Conservation (phyloP, 495 filamentous ascomycete genomes). For the Neurospora intermedia region DNA sequence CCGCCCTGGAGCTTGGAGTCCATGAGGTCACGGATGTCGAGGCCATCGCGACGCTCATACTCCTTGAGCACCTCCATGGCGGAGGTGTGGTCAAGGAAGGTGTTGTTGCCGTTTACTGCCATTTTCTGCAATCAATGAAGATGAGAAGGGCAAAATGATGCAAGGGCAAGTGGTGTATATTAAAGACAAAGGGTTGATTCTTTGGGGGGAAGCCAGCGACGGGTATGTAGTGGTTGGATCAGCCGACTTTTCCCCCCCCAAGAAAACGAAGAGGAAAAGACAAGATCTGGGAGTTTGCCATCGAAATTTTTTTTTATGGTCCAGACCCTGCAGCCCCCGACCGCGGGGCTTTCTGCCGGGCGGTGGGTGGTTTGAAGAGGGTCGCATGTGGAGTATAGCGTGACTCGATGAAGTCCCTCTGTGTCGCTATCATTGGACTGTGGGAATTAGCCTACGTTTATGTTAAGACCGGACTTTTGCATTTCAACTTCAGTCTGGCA, state of each 20-base stretch:
- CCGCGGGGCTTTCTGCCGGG: slow-evolving; percentile 16
- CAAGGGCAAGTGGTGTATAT: slow-evolving; percentile 1
- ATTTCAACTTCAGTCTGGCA: not conserved
- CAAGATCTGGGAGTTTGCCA: slow-evolving; percentile 10
- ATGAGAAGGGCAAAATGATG: slow-evolving; percentile 1
- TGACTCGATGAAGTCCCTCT: not conserved
- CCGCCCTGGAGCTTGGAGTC: slow-evolving; percentile 83
- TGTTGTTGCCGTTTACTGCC: slow-evolving; percentile 51
- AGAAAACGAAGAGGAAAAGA: slow-evolving; percentile 17
- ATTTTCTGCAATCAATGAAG: slow-evolving; percentile 32
- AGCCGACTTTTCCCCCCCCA: slow-evolving; percentile 27
- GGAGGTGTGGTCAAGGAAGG: slow-evolving; percentile 40
- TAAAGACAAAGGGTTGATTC: slow-evolving; percentile 2
- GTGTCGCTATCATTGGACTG: not conserved
- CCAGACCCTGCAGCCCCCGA: slow-evolving; percentile 1
- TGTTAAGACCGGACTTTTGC: not conserved
- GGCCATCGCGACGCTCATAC: slow-evolving; percentile 68
- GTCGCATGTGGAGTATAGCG: not conserved
- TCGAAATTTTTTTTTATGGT: slow-evolving; percentile 19
- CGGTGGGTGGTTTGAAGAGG: slow-evolving; percentile 11
- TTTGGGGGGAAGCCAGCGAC: slow-evolving; percentile 23
- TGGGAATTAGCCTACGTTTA: not conserved
- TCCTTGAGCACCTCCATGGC: slow-evolving; percentile 72
- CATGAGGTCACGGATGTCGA: slow-evolving; percentile 70
- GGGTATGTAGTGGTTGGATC: slow-evolving; percentile 11